Evolutionary conservation across 1,284 basidiomycete species (phyloP), one percentile per base, ranked within the genome.

Genomic region (Amylostereum areolatum): DNA sequence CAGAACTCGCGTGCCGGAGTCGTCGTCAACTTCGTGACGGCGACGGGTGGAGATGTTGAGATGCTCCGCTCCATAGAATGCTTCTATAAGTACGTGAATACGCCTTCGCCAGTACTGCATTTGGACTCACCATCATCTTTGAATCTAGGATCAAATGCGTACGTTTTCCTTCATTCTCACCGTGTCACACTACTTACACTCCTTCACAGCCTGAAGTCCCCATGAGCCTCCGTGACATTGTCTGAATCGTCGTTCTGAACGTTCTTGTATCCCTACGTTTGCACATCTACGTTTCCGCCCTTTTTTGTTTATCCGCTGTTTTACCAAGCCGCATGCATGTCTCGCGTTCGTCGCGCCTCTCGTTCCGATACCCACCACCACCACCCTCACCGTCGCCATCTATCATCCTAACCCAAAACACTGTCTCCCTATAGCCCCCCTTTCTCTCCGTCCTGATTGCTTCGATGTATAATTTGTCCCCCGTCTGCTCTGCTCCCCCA

Each of bases 41-140:
- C 94, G 41, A 93, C 92, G 2, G 94, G 94, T 33, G 94, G 94
- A 42, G 94, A 97, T 65, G 92, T 97, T 44, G 94, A 97, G 73
- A 97, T 97, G 94, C 74, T 97, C 56, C 82, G 94, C 62, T 93
- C 90, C 58, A 95, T 97, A 73, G 94, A 97, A 74, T 96, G 93
- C 77, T 93, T 92, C 70, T 95, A 94, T 77, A 91, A 93, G 80
- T 94, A 59, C 54, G 70, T 57, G 9, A 12, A 18, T 8, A 9
- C 55, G 65, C 62, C 25, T 37, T 41, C 32, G 52, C 48, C 43
- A 43, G 31, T 40, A 37, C 29, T 34, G 39, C 40, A 36, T 24
- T 18, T n/a, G 49, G 30, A 4, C 54, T 57, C 40, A 59, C 55
- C 32, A 46, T 57, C 46, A 12, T 28, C 18, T 52, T 41, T 35